These are phyloP conservation scores for Saccharomyces hybrid DNA, from an alignment of 1,139 yeast genomes.

Conservation along the genomic window DNA sequence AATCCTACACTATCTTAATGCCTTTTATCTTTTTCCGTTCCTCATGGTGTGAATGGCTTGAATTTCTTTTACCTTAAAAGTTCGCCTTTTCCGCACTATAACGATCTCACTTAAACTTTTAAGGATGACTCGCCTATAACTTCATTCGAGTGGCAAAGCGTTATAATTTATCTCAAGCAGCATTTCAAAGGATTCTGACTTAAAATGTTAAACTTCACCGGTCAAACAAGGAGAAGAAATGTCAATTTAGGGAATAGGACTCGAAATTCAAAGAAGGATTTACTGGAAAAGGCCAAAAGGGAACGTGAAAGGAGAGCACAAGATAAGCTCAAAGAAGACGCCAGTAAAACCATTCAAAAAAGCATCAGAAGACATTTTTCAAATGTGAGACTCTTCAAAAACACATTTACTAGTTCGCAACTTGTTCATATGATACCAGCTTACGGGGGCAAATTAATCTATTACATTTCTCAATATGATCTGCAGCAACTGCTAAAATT, in stretches of 20 bases:
- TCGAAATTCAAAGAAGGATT: constrained; percentile 28
- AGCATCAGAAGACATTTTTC: constrained; percentile 37
- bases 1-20: background rate
- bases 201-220: constrained; percentile 49
- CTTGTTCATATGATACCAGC: constrained; percentile 11
- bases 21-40: background rate
- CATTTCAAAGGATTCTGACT: background rate
- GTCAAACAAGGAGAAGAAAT: constrained; percentile 51
- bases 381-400: constrained; percentile 19
- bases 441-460: constrained; percentile 22
- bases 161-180: background rate
- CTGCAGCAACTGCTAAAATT: constrained; percentile 3
- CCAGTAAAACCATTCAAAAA: constrained; percentile 41
- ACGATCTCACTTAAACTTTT: background rate
- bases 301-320: constrained; percentile 64
- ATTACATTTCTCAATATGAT: constrained; percentile 7
- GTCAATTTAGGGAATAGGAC: constrained; percentile 63
- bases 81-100: background rate
- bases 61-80: background rate
- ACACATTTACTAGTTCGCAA: constrained; percentile 4
- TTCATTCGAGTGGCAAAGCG: background rate
- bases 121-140: background rate
- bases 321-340: constrained; percentile 44
- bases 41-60: background rate
- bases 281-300: constrained; percentile 52